phyloP scores from a whole-genome alignment of 192 early-diverging fungal genomes.

The Coemansia interrupta region DNA sequence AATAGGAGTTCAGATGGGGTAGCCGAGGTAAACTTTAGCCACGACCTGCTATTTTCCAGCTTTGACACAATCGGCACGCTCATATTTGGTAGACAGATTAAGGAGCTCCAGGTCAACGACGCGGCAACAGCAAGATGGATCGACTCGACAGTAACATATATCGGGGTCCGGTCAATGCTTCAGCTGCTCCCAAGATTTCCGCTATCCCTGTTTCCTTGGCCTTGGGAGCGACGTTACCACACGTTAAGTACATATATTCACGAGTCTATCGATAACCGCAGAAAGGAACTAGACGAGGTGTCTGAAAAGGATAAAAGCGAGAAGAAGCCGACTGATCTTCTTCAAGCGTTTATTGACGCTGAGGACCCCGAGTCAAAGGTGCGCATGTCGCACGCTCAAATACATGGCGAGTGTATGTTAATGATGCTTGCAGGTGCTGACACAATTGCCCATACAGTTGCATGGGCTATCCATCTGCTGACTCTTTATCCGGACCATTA shows the following conservation, averaged over 20 bases:
- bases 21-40: conserved; percentile 41
- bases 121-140: conserved; percentile 32
- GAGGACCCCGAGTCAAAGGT: conserved; percentile 46
- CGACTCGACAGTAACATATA: conserved; percentile 30
- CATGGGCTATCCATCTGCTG: conserved; percentile 35
- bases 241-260: conserved; percentile 31
- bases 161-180: conserved; percentile 38
- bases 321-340: conserved; percentile 29
- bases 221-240: conserved; percentile 31
- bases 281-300: conserved; percentile 9
- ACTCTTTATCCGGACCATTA: conserved; percentile 32
- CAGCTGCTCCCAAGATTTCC: conserved; percentile 29
- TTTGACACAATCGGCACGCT: conserved; percentile 47
- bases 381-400: conserved; percentile 39
- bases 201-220: conserved; percentile 20
- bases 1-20: conserved; percentile 12
- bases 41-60: conserved; percentile 37
- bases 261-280: conserved; percentile 23
- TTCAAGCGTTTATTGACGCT: conserved; percentile 51
- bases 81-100: conserved; percentile 36
- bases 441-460: conserved; percentile 34
- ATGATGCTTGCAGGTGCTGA: conserved; percentile 44
- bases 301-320: not conserved
- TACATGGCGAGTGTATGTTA: conserved; percentile 40
- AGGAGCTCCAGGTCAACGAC: conserved; percentile 26